These are phyloP conservation scores for Erysimum cheiri DNA, from an alignment of 441 rosid species.

Conservation along the genomic window DNA sequence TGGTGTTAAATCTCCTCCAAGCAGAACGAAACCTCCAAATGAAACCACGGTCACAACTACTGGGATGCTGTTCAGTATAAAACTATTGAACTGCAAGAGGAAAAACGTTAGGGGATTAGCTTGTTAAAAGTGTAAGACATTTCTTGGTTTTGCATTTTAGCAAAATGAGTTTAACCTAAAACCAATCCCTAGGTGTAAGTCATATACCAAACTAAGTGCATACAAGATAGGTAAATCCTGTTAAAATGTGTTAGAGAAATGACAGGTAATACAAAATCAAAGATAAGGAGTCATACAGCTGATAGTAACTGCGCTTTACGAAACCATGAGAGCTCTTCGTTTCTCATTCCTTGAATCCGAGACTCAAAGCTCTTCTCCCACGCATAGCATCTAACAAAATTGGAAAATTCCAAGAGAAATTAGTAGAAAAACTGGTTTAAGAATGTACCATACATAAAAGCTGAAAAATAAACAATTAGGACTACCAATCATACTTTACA, in stretches of 20 bases:
- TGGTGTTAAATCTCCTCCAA: slow-evolving; percentile 96
- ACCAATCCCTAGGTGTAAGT: neutral
- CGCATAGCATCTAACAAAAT: slow-evolving; percentile 86
- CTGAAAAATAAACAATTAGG: slow-evolving; percentile 7
- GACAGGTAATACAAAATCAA: slow-evolving; percentile 6
- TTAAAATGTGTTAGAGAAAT: neutral
- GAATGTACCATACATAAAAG: slow-evolving; percentile 25
- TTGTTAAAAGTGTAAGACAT: too few relatives aligned
- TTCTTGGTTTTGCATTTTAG: neutral
- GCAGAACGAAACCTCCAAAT: slow-evolving; percentile 87
- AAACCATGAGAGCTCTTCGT: slow-evolving; percentile 89
- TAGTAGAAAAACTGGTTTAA: slow-evolving; percentile 16
- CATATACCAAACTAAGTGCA: neutral
- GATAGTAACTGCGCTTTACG: slow-evolving; percentile 78
- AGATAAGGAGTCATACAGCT: slow-evolving; percentile 61
- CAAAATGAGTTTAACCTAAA: neutral
- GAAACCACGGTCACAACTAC: slow-evolving; percentile 89
- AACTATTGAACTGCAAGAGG: slow-evolving; percentile 82
- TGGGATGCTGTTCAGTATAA: slow-evolving; percentile 86
- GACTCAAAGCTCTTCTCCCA: slow-evolving; percentile 97
- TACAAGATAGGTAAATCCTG: neutral
- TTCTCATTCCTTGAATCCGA: slow-evolving; percentile 71
- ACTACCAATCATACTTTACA: slow-evolving; percentile 75
- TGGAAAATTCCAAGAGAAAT: neutral
- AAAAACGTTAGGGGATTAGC: slow-evolving; percentile 27